Evolutionary conservation across 2,329 filamentous ascomycete genomes (phyloP).

Genomic region (Stachybotrys chartarum): DNA sequence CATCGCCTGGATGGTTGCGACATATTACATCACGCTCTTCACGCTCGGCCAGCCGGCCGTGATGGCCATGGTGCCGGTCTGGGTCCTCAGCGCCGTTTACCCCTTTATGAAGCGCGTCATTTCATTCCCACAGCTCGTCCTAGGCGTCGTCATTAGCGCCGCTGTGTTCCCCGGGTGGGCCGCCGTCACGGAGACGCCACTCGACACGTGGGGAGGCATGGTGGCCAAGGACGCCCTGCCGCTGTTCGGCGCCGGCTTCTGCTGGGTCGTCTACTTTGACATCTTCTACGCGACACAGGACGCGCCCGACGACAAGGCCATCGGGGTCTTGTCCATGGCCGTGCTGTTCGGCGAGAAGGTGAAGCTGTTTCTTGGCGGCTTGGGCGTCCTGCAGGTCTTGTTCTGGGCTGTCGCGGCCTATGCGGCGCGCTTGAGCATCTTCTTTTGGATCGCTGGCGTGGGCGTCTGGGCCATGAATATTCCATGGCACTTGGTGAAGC

Average conservation of each 20-base stretch:
- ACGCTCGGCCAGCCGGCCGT: not conserved
- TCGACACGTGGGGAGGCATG: not conserved
- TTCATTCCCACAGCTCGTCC: not conserved
- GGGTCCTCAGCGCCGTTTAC: not conserved
- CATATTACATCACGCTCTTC: not conserved
- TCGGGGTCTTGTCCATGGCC: not conserved
- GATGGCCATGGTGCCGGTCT: not conserved
- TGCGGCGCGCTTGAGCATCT: not conserved
- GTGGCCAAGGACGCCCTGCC: not conserved
- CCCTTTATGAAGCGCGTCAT: not conserved
- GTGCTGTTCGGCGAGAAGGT: not conserved
- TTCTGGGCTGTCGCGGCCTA: not conserved
- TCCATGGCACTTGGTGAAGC: not conserved
- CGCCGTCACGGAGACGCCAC: too few species aligned
- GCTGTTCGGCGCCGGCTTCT: not conserved
- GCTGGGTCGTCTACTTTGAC: not conserved
- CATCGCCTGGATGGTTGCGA: not conserved
- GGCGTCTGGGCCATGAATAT: not conserved
- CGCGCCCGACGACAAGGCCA: not conserved
- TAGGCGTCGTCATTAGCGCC: not conserved
- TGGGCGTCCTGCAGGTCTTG: not conserved
- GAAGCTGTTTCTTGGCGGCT: not conserved
- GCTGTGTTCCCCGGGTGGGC: not conserved
- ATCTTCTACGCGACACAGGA: not conserved
- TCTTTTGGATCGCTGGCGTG: not conserved